Evolutionary conservation across 768 basidiomycete species (phyloP), one percentile per base, ranked within the genome.

Genomic region (Clavulina sp.): DNA sequence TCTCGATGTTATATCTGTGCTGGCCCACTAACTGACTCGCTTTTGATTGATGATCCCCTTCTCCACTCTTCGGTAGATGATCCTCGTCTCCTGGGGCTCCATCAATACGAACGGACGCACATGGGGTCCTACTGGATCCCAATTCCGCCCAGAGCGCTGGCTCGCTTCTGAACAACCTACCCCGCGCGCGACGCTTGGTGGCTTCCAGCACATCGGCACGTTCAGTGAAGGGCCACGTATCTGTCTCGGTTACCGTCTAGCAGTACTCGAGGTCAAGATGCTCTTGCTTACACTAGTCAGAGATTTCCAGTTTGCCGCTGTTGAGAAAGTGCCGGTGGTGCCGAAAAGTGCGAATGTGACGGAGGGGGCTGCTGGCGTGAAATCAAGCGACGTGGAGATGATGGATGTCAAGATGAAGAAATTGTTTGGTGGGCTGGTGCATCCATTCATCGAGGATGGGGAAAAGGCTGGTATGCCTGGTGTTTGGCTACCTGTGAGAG

Each of bases 201-300:
- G 70, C 9, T 70, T 67, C 65, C 64, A 63, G 48, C 63, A 63
- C 16, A 54, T 68, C 9, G 57, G 65, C 13, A 61, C 70, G 29
- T 72, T 72, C 60, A 62, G 62, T 52, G 70, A 70, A 54, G 70
- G 70, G 3, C 69, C 69, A 9, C 55, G 70, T 21, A 67, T 63
- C 47, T 71, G 70, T 58, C 58, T 70, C 52, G 70, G 70, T 21
- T 69, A 64, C 60, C 60, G 43, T 24, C 43, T 46, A 9, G 43
- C 36, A 13, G 36, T 38, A 13, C 21, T 38, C 36, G 36, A 38
- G 21, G 13, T 38, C 36, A 38, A 38, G 21, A 21, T 21, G 36
- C 13, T 38, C 36, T 21, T 38, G 21, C 21, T 13, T 38, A 21
- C 36, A 21, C 36, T 38, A 13, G 36, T 38, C 13, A 38, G 21